A percentile compares a stretch with the other conserved stretches of the same genome.
These are phyloP conservation scores for Tanacetum coccineum DNA, from an alignment of 129 eudicot species.

Conservation along the genomic window DNA sequence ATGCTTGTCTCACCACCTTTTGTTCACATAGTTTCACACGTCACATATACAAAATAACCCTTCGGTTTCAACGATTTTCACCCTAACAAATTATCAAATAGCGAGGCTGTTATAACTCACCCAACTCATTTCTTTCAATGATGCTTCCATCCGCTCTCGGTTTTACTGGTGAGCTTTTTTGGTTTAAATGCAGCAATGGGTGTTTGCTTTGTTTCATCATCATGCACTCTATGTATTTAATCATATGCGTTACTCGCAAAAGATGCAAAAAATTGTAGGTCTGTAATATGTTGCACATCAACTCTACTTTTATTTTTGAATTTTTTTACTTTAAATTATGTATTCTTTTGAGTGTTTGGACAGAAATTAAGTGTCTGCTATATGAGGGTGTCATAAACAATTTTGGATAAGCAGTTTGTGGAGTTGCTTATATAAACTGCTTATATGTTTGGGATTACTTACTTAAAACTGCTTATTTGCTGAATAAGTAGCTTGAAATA, in stretches of 20 bases:
- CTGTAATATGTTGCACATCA: no score
- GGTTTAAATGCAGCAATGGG: no score
- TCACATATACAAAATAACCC: constrained; percentile 5
- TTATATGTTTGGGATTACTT: no score
- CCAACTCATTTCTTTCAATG: constrained; percentile 4
- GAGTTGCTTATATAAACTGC: no score
- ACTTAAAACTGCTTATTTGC: no score
- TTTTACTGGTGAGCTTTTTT: constrained; percentile 22
- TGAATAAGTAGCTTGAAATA: no score
- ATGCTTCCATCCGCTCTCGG: constrained; percentile 4
- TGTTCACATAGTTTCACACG: constrained; percentile 14
- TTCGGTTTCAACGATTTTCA: constrained; percentile 21
- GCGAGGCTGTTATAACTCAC: constrained; percentile 17
- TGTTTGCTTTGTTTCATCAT: neutral
- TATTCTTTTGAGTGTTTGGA: neutral
- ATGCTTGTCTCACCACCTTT: neutral
- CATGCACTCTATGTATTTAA: neutral
- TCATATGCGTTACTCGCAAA: neutral
- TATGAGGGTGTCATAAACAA: no score
- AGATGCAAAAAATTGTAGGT: no score
- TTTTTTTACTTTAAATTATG: no score
- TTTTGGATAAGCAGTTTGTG: no score
- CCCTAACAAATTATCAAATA: constrained; percentile 14
- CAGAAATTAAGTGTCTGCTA: neutral
- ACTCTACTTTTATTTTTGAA: no score